These are phyloP conservation scores for Lactuca saligna DNA, from an alignment of 129 eudicot genomes.

Conservation along the genomic window DNA sequence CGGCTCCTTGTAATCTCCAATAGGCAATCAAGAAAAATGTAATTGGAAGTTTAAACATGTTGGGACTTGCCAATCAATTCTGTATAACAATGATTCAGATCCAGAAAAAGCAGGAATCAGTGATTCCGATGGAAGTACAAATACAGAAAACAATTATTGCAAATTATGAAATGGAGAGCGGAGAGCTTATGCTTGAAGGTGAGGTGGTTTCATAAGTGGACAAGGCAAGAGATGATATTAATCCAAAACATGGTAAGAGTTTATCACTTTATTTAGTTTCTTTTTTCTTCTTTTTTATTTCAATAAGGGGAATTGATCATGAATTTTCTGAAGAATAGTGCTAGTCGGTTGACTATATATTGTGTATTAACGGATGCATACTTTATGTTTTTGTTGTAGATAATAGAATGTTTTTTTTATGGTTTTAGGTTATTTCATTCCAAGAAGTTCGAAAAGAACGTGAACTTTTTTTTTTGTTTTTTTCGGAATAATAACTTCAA, in stretches of 20 bases:
- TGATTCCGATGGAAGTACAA: neutral
- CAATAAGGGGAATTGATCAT: conserved; percentile 65
- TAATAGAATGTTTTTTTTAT: neutral
- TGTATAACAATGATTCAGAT: no score
- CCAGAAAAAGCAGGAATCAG: no score
- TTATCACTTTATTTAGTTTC: conserved; percentile 7
- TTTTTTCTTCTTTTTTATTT: conserved; percentile 17
- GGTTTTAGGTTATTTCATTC: conserved; percentile 67
- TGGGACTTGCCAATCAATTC: conserved; percentile 67
- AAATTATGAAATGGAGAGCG: conserved; percentile 36
- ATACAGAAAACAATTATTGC: conserved; percentile 53
- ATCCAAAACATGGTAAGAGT: conserved; percentile 59
- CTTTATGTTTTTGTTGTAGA: neutral
- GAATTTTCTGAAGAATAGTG: conserved; percentile 71
- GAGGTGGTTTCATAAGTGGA: conserved; percentile 78
- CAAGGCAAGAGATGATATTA: conserved; percentile 42
- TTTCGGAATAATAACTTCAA: conserved; percentile 95
- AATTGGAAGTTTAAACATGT: conserved; percentile 84
- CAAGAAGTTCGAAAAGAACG: conserved; percentile 81
- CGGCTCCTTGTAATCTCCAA: neutral
- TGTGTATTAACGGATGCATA: neutral
- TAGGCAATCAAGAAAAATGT: conserved; percentile 93
- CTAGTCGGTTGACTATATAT: conserved; percentile 76
- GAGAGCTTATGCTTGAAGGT: conserved; percentile 91
- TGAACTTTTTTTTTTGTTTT: conserved; percentile 79